Percentiles rank a stretch among this genome's conserved stretches.
Conservation (phyloP, 1,139 yeast species). For the Lizanozyma gosingica region DNA sequence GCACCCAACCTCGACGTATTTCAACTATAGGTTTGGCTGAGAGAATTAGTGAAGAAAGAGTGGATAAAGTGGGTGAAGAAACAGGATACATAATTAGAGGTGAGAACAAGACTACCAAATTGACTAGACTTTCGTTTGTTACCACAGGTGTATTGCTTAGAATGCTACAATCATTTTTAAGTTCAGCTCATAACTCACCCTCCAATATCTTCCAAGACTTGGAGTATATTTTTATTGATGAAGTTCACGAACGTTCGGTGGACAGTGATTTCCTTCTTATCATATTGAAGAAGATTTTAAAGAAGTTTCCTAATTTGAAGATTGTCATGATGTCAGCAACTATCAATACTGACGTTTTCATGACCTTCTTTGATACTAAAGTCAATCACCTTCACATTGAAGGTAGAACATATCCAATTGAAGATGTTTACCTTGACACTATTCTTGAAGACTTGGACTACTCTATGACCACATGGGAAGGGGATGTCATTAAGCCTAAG, state of each 20-base stretch:
- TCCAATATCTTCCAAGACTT: constrained; percentile 41
- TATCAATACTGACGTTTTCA: constrained; percentile 64
- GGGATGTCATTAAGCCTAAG: constrained; percentile 40
- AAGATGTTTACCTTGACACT: constrained; percentile 63
- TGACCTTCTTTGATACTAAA: constrained; percentile 44
- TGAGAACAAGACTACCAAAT: constrained; percentile 55
- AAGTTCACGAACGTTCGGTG: constrained; percentile 90
- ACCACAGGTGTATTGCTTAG: constrained; percentile 90
- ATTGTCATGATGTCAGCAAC: constrained; percentile 93
- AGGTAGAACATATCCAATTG: constrained; percentile 89
- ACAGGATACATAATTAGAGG: constrained; percentile 90
- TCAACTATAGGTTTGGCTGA: constrained; percentile 94
- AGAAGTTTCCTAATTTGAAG: constrained; percentile 38
- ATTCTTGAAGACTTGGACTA: constrained; percentile 49
- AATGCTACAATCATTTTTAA: constrained; percentile 54
- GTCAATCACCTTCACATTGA: constrained; percentile 56
- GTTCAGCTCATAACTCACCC: constrained; percentile 5
- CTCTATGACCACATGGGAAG: constrained; percentile 37
- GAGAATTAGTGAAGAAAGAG: constrained; percentile 80
- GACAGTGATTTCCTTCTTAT: constrained; percentile 84
- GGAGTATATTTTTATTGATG: constrained; percentile 76
- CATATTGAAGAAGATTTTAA: constrained; percentile 53
- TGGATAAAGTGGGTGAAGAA: constrained; percentile 59
- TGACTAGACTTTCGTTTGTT: constrained; percentile 71
- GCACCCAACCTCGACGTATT: constrained; percentile 94